Evolutionary conservation across 495 filamentous ascomycete genomes (phyloP).

Genomic region (Hypoxylon perforatum): DNA sequence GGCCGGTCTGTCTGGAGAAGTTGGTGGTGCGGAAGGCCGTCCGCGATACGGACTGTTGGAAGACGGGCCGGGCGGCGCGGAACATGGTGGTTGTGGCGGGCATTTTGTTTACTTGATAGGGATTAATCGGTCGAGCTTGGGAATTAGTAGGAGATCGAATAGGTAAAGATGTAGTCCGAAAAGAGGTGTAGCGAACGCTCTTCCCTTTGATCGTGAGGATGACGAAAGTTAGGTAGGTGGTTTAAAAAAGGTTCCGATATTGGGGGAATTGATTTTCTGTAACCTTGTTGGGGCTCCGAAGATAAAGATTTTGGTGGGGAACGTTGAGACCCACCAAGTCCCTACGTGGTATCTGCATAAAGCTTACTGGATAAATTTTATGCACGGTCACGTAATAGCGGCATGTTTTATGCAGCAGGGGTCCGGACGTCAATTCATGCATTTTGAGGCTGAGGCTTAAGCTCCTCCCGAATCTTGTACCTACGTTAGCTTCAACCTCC

Average conservation of each 20-base stretch:
- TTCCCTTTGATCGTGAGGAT: constrained; percentile 4
- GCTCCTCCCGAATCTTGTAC: neutral
- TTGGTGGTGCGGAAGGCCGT: constrained; percentile 64
- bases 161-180: neutral
- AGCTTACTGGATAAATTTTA: too few relatives aligned
- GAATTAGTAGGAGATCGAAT: constrained; percentile 24
- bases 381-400: too few relatives aligned
- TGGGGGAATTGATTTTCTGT: constrained; percentile 12
- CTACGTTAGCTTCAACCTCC: constrained; percentile 10
- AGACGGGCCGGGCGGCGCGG: constrained; percentile 63
- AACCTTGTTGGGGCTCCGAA: constrained; percentile 42
- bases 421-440: constrained; percentile 27
- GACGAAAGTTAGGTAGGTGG: constrained; percentile 6
- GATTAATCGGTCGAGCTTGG: constrained; percentile 3
- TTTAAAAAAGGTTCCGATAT: constrained; percentile 23
- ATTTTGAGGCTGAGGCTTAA: neutral
- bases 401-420: constrained; percentile 12
- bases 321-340: neutral
- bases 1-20: constrained; percentile 62
- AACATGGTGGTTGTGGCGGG: constrained; percentile 52
- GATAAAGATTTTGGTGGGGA: constrained; percentile 25
- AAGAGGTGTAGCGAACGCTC: neutral
- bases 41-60: constrained; percentile 51
- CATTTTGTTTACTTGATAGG: constrained; percentile 44
- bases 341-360: neutral